Evolutionary conservation across 495 filamentous ascomycete species (phyloP), one percentile per base, ranked within the genome.

Genomic region (Baudoinia panamericana): DNA sequence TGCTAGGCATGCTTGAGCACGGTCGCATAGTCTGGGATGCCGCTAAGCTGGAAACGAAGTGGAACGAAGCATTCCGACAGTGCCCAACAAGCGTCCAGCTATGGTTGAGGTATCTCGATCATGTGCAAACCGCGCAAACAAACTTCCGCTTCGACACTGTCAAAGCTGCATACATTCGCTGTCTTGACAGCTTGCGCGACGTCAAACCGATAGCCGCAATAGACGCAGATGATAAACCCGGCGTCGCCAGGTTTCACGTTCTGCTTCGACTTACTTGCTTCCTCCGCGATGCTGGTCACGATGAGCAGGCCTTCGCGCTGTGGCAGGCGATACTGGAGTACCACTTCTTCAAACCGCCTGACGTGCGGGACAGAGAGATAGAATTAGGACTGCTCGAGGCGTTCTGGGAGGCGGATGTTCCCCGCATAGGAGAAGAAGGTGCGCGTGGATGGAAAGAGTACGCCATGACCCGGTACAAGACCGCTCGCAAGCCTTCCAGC

Each of bases 281-380:
- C 50, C 68, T 90, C 38, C 65, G 70, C 16, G 84, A 95, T 56
- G 66, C 84, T 22, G 90, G 90, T 0, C 90, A 78, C 54, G 53
- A 64, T n/a, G 90, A 96, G 54, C 63, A 78, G 26, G 76, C 82
- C 3, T 63, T 80, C 1, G 84, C 78, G 13, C 65, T 80, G 9
- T 93, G 92, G 84, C 90, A 97, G 56, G 79, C 72, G 7, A 50
- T 80, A 5, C 63, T 96, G 3, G 90, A 96, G 55, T 66, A 82
- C 32, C 71, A 72, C 24, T 76, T 83, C 41, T 73, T 75, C 36
- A 62, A 59, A 13, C 78, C 78, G 3, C 19, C 41, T 5, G 40
- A 46, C 12, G 15, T 54, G 10, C 9, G 10, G 1, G 13, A 36
- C 20, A 6, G 3, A n/a, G 24, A 48, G n/a, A n/a, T 15, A 9